These are phyloP conservation scores for Chimonanthus praecox DNA, from an alignment of 164 flowering plant genomes.

Conservation along the genomic window DNA sequence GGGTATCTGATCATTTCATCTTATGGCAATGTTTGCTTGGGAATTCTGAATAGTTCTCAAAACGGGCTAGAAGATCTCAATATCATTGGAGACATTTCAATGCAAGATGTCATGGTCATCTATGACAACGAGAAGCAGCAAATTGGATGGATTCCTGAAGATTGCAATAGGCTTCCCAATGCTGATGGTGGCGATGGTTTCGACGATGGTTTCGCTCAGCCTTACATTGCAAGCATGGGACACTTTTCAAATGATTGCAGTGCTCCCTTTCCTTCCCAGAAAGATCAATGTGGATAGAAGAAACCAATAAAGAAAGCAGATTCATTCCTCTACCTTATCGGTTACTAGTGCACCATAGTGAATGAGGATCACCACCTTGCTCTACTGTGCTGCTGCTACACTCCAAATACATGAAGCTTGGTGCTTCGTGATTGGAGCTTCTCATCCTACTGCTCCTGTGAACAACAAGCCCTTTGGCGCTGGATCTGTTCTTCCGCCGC, in stretches of 20 bases:
- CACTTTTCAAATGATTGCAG: constrained; percentile 17
- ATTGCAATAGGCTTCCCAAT: constrained; percentile 66
- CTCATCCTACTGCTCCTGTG: no score
- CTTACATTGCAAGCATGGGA: constrained; percentile 23
- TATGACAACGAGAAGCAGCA: constrained; percentile 72
- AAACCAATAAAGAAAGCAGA: constrained; percentile 1
- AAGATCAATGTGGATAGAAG: not conserved
- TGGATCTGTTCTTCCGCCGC: no score
- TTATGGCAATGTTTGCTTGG: constrained; percentile 78
- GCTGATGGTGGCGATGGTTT: constrained; percentile 28
- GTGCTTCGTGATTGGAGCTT: no score
- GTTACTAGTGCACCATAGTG: no score
- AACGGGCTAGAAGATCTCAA: constrained; percentile 46
- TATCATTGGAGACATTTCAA: constrained; percentile 70
- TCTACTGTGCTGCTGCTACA: no score
- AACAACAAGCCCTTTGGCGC: no score
- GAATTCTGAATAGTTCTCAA: constrained; percentile 68
- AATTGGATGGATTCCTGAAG: no score
- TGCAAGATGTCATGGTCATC: constrained; percentile 68
- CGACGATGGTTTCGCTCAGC: constrained; percentile 17
- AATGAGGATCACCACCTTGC: no score
- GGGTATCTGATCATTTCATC: constrained; percentile 60
- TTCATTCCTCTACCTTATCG: no score
- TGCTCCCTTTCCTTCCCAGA: constrained; percentile 1
- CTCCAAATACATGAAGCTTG: no score